Evolutionary conservation across 805 yeast genomes (phyloP), one percentile per base, ranked within the genome.

Genomic region (Cyberlindnera nakhonratchasimensis): DNA sequence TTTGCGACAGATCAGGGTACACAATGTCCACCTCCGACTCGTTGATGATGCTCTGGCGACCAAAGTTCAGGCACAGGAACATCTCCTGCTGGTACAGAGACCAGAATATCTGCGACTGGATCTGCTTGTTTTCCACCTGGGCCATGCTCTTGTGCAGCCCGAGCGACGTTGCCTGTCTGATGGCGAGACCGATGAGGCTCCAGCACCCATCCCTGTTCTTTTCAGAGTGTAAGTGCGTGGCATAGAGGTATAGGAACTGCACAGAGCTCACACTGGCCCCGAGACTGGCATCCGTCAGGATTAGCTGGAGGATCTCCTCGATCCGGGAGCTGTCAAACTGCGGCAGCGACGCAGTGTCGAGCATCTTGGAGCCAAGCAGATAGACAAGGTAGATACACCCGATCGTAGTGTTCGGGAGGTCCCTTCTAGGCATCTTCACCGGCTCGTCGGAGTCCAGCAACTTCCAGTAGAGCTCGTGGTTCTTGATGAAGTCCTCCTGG

Each of bases 201-300:
- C 73, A 74, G 0, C 75, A 73, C 37, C 73, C 66, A 44, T 74
- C 79, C 44, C 77, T 63, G 30, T 70, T 69, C 47, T 66, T 70
- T 20, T 63, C 63, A 34, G 73, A 62, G 33, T 71, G 71, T 30
- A 74, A 47, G 53, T 74, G 69, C 11, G 70, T 62, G 0, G 77
- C 64, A 29, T 72, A 60, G 24, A 73, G 50, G 34, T 67, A 61
- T 14, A 73, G 48, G 14, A 71, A 58, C 36, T 75, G 59, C 11
- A 74, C 69, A 4, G 78, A 74, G 36, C 65, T 66, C 13, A 72
- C 48, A 4, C 70, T 62, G 3, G 79, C 75, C 1, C 71, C 67
- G 33, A 72, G 46, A 17, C 71, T 60, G 34, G 70, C 66, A 43
- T 71, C 76, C 13, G 71, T 61, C 4, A 74, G 52, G 0, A 71